Conservation (phyloP, 2,329 filamentous ascomycete species). For the Fusarium paranaense region DNA sequence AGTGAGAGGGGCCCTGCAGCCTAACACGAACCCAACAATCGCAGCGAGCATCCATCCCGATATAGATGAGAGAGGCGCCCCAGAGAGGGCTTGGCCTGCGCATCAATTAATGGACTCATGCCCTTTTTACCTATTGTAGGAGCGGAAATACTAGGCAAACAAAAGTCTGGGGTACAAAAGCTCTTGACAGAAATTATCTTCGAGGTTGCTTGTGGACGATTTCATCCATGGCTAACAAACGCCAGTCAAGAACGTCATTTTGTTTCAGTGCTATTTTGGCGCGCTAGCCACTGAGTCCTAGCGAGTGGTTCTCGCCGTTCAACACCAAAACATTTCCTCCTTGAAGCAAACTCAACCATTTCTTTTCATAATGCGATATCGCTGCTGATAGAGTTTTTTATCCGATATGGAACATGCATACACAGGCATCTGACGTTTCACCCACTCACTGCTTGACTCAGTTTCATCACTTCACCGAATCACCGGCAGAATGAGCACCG, state of each 20-base stretch:
- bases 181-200: too few species aligned
- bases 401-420: neutral
- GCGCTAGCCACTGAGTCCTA: neutral
- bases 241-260: neutral
- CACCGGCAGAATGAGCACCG: slow-evolving; percentile 16
- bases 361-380: neutral
- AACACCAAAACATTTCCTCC: neutral
- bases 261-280: neutral
- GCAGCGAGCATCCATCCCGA: neutral
- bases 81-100: neutral
- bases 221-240: neutral
- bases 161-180: neutral
- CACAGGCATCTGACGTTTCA: neutral
- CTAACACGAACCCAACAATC: neutral
- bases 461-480: neutral
- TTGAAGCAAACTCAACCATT: neutral
- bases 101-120: neutral
- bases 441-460: neutral
- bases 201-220: neutral
- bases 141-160: too few species aligned
- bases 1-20: neutral
- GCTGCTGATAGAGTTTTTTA: neutral
- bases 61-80: neutral
- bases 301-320: neutral
- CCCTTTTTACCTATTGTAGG: too few species aligned